Evolutionary conservation across 2,329 filamentous ascomycete species (phyloP), one percentile per base, ranked within the genome.

Genomic region (Penicillium sp.): DNA sequence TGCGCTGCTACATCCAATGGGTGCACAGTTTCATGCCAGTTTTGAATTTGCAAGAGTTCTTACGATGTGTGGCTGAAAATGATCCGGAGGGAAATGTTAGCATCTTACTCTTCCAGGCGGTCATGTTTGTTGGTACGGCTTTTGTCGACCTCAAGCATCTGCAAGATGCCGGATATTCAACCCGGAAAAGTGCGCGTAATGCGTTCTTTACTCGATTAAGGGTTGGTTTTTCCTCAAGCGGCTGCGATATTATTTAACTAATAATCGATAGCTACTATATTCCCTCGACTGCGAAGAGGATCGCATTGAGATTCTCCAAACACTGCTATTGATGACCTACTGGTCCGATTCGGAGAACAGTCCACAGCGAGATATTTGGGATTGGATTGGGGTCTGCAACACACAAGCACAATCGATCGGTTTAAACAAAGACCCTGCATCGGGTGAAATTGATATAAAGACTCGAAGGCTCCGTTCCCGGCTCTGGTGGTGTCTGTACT

Each of bases 401-500:
- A 94, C 90, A 5, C 81, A 94, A 48, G 91, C 90, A 50, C 90
- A 94, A 72, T 94, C 90, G 4, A 94, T 95, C 62, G 91, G 91
- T 4, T 81, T 96, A 10, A 90, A 96, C 73, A 87, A 90, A 62
- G 89, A 94, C 66, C 89, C 67, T 7, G 49, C 63, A 13, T 54
- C 90, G 2, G 80, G 81, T 41, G 85, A 84, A 66, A 89, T 94
- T 80, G 82, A 89, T 19, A 75, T 77, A 2, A 80, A 82, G 46
- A 87, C 86, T 67, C 87, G 89, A 69, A 88, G 86, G 67, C 75
- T 96, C 33, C 93, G 91, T 84, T 93, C 92, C 74, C 84, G 91
- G 40, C 90, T 96, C 61, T 96, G 92, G 92, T 96, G 92, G 92
- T 93, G 90, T 27, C 90, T 91, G 62, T 95, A 93, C 70, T 94